Percentiles rank a stretch among this genome's conserved stretches.
phyloP scores from a whole-genome alignment of 1,139 yeast genomes.

The Pichia sp. region DNA sequence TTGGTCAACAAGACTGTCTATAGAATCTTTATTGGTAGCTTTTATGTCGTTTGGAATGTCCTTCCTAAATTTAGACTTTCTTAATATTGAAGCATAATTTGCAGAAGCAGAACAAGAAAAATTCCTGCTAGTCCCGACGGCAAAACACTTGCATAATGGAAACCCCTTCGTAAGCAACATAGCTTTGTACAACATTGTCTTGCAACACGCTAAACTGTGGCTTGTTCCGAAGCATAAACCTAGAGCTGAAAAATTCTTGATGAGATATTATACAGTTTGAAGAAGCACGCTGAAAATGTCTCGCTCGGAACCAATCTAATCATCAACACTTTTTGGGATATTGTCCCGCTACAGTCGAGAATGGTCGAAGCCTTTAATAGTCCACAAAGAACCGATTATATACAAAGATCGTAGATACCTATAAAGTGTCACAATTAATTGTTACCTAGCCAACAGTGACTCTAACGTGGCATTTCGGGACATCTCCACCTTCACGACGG shows the following conservation, averaged over 20 bases:
- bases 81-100: conserved; percentile 9
- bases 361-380: too few relatives aligned
- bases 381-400: too few relatives aligned
- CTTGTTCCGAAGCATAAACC: neutral
- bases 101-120: conserved; percentile 2
- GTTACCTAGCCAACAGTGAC: neutral
- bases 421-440: neutral
- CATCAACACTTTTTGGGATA: neutral
- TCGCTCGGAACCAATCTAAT: neutral
- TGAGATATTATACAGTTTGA: too few relatives aligned
- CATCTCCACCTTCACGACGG: neutral
- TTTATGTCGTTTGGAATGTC: neutral
- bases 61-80: conserved; percentile 25
- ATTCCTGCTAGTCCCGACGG: neutral
- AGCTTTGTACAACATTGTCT: neutral
- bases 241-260: too few relatives aligned
- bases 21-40: neutral
- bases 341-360: too few relatives aligned
- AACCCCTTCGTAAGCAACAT: neutral
- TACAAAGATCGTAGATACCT: neutral
- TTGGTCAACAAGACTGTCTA: conserved; percentile 1
- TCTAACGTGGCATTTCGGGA: neutral
- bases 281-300: neutral
- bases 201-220: neutral
- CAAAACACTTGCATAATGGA: neutral